Conservation (phyloP, 306 rosid genomes). For the Cucumis sativus region Cucumber_9930_V3 NC_026657.2:9168001-9168500, state of each 20-base stretch:
- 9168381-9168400: conserved; percentile 38
- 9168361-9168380: conserved; percentile 40
- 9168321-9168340: conserved; percentile 76
- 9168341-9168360: conserved; percentile 75
- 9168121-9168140: conserved; percentile 32
- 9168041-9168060: conserved; percentile 35
- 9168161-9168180: conserved; percentile 85
- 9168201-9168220: conserved; percentile 71
- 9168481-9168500: conserved; percentile 97
- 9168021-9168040: conserved; percentile 77
- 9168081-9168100: conserved; percentile 10
- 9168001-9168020: conserved; percentile 49
- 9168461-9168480: conserved; percentile 83
- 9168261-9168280: conserved; percentile 6
- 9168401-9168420: conserved; percentile 6
- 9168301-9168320: conserved; percentile 63
- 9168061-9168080: conserved; percentile 20
- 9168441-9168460: conserved; percentile 18
- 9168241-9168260: conserved; percentile 8
- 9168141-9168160: conserved; percentile 55
- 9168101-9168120: conserved; percentile 44
- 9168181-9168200: conserved; percentile 65
- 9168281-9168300: conserved; percentile 50
- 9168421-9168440: conserved; percentile 14
- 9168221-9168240: conserved; percentile 33